phyloP scores from a whole-genome alignment of 768 basidiomycete species.

The Lactarius sanguifluus region DNA sequence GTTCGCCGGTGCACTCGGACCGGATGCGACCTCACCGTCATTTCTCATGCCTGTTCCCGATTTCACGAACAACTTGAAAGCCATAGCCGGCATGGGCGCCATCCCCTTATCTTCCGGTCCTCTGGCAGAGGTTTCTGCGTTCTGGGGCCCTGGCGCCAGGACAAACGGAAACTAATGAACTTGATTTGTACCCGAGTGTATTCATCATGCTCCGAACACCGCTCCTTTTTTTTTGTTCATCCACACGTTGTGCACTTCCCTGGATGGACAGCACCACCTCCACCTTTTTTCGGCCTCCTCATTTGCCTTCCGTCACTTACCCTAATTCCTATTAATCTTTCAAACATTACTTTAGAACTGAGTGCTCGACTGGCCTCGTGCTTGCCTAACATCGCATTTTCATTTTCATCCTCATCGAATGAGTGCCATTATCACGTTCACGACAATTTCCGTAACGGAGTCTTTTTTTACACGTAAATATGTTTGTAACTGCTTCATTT shows the following conservation, averaged over 20 bases:
- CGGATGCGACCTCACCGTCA: neutral
- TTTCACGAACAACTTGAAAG: constrained; percentile 19
- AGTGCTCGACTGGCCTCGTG: constrained; percentile 5
- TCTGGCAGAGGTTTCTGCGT: constrained; percentile 9
- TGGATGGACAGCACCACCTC: neutral
- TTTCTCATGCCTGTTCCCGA: constrained; percentile 10
- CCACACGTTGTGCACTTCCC: neutral
- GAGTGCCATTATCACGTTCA: constrained; percentile 5
- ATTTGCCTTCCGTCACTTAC: neutral
- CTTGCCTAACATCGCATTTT: neutral
- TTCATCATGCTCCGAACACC: neutral
- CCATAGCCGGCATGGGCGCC: constrained; percentile 9
- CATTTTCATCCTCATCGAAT: constrained; percentile 17
- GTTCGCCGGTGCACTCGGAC: neutral
- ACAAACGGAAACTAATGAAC: constrained; percentile 20
- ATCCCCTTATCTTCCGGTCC: constrained; percentile 13
- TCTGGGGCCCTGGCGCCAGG: constrained; percentile 8
- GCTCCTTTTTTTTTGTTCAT: neutral
- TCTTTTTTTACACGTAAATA: constrained; percentile 6
- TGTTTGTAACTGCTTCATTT: constrained; percentile 13
- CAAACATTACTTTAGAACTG: neutral
- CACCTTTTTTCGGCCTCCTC: neutral
- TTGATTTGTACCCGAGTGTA: neutral
- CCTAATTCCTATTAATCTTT: constrained; percentile 13
- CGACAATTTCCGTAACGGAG: neutral